phyloP scores from a whole-genome alignment of 2,329 filamentous ascomycete genomes.

The Cercospora beticola region DNA sequence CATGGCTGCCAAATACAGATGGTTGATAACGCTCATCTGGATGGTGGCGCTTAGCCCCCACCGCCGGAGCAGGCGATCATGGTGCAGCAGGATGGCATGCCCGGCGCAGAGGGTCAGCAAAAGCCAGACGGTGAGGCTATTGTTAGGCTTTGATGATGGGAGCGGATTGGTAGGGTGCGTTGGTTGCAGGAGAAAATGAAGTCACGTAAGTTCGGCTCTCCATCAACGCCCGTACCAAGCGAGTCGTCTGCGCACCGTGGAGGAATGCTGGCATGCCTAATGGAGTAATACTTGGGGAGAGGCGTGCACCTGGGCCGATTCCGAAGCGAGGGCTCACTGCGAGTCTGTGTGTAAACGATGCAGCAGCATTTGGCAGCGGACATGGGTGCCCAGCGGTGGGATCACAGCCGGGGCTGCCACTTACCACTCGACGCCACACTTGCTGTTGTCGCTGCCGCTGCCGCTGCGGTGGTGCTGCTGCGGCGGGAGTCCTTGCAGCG shows the following conservation, averaged over 20 bases:
- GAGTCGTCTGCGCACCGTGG: conserved; percentile 1
- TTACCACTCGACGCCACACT: conserved; percentile 12
- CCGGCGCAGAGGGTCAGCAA: conserved; percentile 20
- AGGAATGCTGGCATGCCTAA: conserved; percentile 20
- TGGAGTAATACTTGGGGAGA: conserved; percentile 13
- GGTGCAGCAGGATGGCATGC: conserved; percentile 18
- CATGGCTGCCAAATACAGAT: conserved; percentile 30
- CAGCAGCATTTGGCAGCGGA: conserved; percentile 7
- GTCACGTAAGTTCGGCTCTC: conserved; percentile 33
- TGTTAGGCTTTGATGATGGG: conserved; percentile 25
- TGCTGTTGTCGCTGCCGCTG: background rate
- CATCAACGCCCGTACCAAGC: conserved; percentile 27
- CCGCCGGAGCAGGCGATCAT: conserved; percentile 23
- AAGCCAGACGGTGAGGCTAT: conserved; percentile 27
- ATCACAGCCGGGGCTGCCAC: conserved; percentile 2
- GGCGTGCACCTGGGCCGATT: conserved; percentile 12
- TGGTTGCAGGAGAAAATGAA: conserved; percentile 26
- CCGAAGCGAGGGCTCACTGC: conserved; percentile 12
- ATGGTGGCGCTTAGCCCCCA: conserved; percentile 27
- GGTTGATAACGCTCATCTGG: conserved; percentile 21
- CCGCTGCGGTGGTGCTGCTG: conserved; percentile 2
- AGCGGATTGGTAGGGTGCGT: conserved; percentile 22
- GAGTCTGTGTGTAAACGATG: conserved; percentile 11
- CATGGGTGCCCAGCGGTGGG: background rate
- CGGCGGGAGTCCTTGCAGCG: conserved; percentile 5